Evolutionary conservation across 2,329 filamentous ascomycete genomes (phyloP).

Genomic region (Huntiella decipiens): DNA sequence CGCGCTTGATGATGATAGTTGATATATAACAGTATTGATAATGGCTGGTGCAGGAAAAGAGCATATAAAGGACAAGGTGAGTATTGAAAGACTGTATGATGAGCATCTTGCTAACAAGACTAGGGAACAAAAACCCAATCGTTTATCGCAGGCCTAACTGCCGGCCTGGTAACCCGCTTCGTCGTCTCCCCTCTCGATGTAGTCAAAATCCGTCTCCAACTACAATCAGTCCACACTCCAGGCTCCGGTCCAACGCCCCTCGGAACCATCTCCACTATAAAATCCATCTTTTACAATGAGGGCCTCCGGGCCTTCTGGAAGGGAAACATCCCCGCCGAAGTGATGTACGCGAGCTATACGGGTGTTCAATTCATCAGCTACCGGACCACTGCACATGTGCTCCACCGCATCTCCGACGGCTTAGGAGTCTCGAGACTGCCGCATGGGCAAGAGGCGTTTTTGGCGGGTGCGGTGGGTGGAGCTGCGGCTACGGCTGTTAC

Average conservation of each 20-base stretch:
- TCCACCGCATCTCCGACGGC: conserved; percentile 28
- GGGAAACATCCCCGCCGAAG: conserved; percentile 87
- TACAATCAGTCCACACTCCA: conserved; percentile 33
- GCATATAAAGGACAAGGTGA: conserved; percentile 12
- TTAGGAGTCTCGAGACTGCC: conserved; percentile 31
- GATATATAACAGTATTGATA: too few relatives aligned
- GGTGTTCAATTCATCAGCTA: conserved; percentile 82
- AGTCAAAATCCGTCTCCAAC: conserved; percentile 90
- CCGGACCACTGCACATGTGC: conserved; percentile 48
- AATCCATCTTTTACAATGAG: conserved; percentile 59
- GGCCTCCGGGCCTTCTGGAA: conserved; percentile 86
- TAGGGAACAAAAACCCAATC: conserved; percentile 39
- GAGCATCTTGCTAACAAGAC: neutral
- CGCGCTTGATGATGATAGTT: too few relatives aligned
- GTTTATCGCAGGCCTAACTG: conserved; percentile 37
- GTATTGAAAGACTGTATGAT: neutral
- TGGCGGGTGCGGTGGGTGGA: conserved; percentile 67
- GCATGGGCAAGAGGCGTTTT: conserved; percentile 54
- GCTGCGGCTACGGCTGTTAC: conserved; percentile 65
- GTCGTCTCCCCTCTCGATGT: conserved; percentile 90
- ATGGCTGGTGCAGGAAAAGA: conserved; percentile 2
- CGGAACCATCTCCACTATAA: conserved; percentile 57
- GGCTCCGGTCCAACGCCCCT: neutral
- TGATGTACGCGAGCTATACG: conserved; percentile 84
- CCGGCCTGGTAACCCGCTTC: conserved; percentile 82